A percentile compares a stretch with the other conserved stretches of the same genome.
Conservation (phyloP, 176 grass and related monocot species). For the Canna indica region DNA sequence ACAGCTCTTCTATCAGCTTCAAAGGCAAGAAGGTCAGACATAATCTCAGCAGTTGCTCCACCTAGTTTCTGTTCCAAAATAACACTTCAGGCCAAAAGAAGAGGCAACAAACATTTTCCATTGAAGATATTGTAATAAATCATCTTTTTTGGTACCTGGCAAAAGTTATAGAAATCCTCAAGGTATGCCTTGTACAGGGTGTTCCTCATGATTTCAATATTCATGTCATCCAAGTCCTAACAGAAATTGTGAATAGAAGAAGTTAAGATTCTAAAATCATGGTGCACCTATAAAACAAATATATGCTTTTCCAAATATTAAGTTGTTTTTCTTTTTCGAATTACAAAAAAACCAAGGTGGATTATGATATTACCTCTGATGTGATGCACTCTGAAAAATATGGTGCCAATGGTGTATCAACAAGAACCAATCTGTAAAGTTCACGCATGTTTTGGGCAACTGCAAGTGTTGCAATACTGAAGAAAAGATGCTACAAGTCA, state of each 20-base stretch:
- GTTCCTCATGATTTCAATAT: constrained; percentile 99
- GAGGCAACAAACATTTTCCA: not conserved
- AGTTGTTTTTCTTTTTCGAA: not conserved
- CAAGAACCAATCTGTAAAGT: constrained; percentile 96
- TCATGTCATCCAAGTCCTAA: constrained; percentile 99
- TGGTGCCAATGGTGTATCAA: constrained; percentile 83
- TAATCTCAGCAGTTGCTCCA: constrained; percentile 94
- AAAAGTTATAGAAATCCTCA: constrained; percentile 94
- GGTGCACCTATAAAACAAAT: not conserved
- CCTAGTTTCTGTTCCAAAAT: constrained; percentile 70
- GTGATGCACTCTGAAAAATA: constrained; percentile 99
- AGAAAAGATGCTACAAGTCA: not conserved
- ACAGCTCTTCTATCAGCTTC: constrained; percentile 98
- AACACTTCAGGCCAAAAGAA: constrained; percentile 16
- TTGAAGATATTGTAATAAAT: not conserved
- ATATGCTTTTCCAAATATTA: not conserved
- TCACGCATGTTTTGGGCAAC: constrained; percentile 98
- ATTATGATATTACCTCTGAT: constrained; percentile 56
- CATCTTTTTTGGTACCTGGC: constrained; percentile 38
- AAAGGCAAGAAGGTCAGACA: constrained; percentile 92
- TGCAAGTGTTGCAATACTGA: constrained; percentile 91
- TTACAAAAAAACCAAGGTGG: constrained; percentile 3
- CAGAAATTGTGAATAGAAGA: constrained; percentile 19
- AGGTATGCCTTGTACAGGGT: constrained; percentile 99
- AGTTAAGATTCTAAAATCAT: not conserved